Evolutionary conservation across 345 rosid genomes (phyloP), one percentile per base, ranked within the genome.

Genomic region (Syzygium aqueum): DNA sequence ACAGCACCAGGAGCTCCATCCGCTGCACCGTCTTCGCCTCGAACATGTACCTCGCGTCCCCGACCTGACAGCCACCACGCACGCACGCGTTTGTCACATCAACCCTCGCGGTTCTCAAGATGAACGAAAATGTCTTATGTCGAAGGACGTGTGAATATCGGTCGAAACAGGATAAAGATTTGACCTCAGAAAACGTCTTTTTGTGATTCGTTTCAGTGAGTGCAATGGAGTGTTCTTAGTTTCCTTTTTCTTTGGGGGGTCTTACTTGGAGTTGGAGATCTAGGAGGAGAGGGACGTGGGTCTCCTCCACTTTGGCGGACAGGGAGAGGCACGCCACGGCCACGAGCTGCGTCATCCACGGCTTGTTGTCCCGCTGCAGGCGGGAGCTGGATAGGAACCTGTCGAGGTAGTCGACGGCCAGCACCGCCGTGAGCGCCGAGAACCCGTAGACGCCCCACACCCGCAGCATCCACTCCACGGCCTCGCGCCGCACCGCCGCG

Each of bases 261-360:
- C 86, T 51, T 92, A 96, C 99, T 92, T 97, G 99, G 57, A 98
- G 93, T 92, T 97, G 99, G 57, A 98, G 93, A 89, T 98, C 98
- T 73, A 93, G 86, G 51, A 98, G 94, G 88, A 95, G 95, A 85
- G 98, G 99, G 53, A 94, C 98, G 78, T 93, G 92, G 61, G 92
- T 94, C 91, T 98, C 99, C 89, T 98, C 99, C 25, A 98, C 95
- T 90, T 98, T 98, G 43, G 99, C 99, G 67, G 99, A 97, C 37
- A 98, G 85, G 52, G 99, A 96, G 86, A 98, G 94, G 61, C 99
- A 98, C 84, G 98, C 91, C 25, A 98, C 98, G 16, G 99, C 95
- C 33, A 94, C 90, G 14, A 98, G 96, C 89, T 96, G 99, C 87
- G 93, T 92, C 98, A 91, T 95, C 99, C 99, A 98, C 52, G 98